Evolutionary conservation across 2,329 filamentous ascomycete species (phyloP).

Genomic region (Alternaria postmessia): DNA sequence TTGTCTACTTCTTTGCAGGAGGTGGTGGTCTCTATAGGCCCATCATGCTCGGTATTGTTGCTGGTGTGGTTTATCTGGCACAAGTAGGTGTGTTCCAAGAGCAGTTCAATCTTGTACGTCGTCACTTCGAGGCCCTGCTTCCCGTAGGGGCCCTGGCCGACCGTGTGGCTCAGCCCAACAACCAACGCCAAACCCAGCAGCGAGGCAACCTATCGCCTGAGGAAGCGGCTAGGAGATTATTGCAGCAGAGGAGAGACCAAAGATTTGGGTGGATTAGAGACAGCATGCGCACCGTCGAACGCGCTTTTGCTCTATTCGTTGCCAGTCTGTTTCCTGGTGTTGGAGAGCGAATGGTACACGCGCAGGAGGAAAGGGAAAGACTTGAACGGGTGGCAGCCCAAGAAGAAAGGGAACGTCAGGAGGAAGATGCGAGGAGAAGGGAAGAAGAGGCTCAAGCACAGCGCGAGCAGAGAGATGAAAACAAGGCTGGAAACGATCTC

Average conservation of each 20-base stretch:
- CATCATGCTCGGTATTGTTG: constrained; percentile 52
- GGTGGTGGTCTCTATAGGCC: constrained; percentile 54
- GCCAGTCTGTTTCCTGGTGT: constrained; percentile 69
- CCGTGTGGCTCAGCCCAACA: constrained; percentile 19
- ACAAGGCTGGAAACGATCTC: constrained; percentile 19
- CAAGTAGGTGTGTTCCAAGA: constrained; percentile 54
- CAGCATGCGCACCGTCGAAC: constrained; percentile 58
- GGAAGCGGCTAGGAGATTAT: constrained; percentile 52
- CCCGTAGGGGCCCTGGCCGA: constrained; percentile 33
- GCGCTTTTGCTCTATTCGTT: constrained; percentile 67
- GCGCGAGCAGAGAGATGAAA: constrained; percentile 19
- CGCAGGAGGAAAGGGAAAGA: constrained; percentile 58
- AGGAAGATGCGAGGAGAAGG: constrained; percentile 19
- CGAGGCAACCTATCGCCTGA: constrained; percentile 49
- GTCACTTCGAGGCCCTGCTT: constrained; percentile 57
- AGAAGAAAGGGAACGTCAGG: constrained; percentile 31
- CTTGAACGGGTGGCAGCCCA: constrained; percentile 41
- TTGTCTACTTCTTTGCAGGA: constrained; percentile 65
- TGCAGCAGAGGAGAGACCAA: constrained; percentile 47
- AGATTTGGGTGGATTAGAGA: constrained; percentile 43
- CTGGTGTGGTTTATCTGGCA: constrained; percentile 52
- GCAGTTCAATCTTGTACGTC: constrained; percentile 48
- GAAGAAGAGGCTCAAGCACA: constrained; percentile 19
- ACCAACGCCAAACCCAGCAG: constrained; percentile 10
- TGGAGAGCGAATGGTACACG: constrained; percentile 67